Base-by-base conservation (phyloP, 441 rosid species). In the Macaranga tanarius region DNA sequence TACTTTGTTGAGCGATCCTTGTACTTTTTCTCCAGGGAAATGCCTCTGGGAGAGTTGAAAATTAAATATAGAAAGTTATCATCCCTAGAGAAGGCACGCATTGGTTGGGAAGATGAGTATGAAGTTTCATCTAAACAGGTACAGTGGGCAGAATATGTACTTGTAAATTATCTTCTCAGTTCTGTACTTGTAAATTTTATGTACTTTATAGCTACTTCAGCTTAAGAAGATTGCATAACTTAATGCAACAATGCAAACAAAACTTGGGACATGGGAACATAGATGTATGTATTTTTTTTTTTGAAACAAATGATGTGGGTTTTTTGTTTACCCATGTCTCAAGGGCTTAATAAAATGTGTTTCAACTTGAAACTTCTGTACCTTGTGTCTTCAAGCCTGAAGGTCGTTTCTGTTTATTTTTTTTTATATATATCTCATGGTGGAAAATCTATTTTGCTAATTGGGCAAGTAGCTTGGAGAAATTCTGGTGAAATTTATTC, bases 41-140 rank as follows among this genome's bases (percentile, higher is more conserved):
- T 93, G 99, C 73, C 95, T 73, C 84, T 87, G 63, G 72, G 83
- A n/a, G 99, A 93, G 80, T 81, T 95, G 64, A 95, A 89, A 86
- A 84, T 77, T 75, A 95, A 95, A 80, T 92, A 93, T 79, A 81
- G 95, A 80, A 93, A 86, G 78, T 74, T 92, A 63, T 78, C 89
- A 45, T 90, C 93, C 31, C 72, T 90, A 40, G 97, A 91, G 84
- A 91, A 91, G 83, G 94, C 99, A 69, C 79, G 73, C 40, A 78
- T 61, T 67, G 95, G 98, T 60, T 95, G 99, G 99, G 96, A 95
- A 85, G 99, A 93, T 67, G 99, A 95, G 77, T 95, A 88, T 78
- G 94, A 88, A 81, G 77, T 91, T 82, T 93, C 99, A 42, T 95
- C 98, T 65, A 93, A 89, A 81, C 99, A 93, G 98, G 99, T 95